Evolutionary conservation across 305 asterid genomes (phyloP).

Genomic region (Euphrasia arctica): DNA sequence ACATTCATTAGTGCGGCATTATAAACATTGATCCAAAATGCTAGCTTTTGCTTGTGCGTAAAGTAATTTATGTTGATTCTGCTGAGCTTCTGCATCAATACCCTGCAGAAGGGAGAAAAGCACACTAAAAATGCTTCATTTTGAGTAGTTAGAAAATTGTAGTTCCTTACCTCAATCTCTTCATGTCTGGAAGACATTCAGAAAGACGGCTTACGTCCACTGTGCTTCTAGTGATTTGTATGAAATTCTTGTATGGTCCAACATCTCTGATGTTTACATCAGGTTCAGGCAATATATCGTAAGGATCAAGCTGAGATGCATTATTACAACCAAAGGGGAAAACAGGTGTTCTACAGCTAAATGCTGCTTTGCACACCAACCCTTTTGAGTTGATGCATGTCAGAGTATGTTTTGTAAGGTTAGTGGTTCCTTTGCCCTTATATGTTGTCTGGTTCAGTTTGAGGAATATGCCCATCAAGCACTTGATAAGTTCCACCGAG

Average conservation of each 20-base stretch:
- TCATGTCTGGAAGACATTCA: conserved; percentile 65
- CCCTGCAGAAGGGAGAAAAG: conserved; percentile 38
- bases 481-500: conserved; percentile 69
- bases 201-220: conserved; percentile 51
- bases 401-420: conserved; percentile 44
- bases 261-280: conserved; percentile 57
- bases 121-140: neutral
- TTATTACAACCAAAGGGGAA: conserved; percentile 39
- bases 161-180: conserved; percentile 58
- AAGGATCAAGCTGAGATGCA: conserved; percentile 63
- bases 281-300: conserved; percentile 54
- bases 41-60: conserved; percentile 86
- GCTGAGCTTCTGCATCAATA: conserved; percentile 66
- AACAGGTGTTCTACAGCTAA: conserved; percentile 48
- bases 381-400: conserved; percentile 64
- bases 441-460: conserved; percentile 50
- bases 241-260: conserved; percentile 77
- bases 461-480: conserved; percentile 63
- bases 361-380: conserved; percentile 62
- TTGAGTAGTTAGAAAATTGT: conserved; percentile 18
- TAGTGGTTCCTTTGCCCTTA: conserved; percentile 48
- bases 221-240: conserved; percentile 59
- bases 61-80: conserved; percentile 52
- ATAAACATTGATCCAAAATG: conserved; percentile 89
- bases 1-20: conserved; percentile 91